Conservation (phyloP, 495 filamentous ascomycete species). For the Trichodelitschia bisporula region DNA sequence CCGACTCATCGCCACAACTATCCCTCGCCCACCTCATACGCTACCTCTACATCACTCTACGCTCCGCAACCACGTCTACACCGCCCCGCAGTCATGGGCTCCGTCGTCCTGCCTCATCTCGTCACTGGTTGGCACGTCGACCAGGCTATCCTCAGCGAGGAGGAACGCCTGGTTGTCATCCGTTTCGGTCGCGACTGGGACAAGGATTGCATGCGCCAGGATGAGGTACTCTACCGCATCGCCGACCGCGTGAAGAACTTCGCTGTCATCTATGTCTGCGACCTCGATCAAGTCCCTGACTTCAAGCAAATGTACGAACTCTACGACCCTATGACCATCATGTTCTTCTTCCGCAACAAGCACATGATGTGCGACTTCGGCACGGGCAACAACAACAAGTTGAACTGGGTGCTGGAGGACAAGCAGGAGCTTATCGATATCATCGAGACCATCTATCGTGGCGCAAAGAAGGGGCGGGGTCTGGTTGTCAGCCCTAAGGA, state of each 20-base stretch:
- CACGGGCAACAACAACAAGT: slow-evolving; percentile 94
- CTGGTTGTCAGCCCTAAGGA: slow-evolving; percentile 82
- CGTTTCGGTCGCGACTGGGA: slow-evolving; percentile 69
- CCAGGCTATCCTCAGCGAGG: slow-evolving; percentile 67
- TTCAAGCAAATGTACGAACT: slow-evolving; percentile 85
- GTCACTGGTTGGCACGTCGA: slow-evolving; percentile 90
- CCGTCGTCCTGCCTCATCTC: slow-evolving; percentile 81
- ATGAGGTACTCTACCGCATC: slow-evolving; percentile 77
- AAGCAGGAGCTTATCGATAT: slow-evolving; percentile 99
- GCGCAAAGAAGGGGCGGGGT: slow-evolving; percentile 90
- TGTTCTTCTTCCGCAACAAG: slow-evolving; percentile 96
- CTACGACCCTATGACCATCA: slow-evolving; percentile 33
- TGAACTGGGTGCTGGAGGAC: slow-evolving; percentile 93
- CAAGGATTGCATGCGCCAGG: slow-evolving; percentile 69
- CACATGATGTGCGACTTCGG: slow-evolving; percentile 99
- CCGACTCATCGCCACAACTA: too few species aligned
- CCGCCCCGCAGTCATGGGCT: too few species aligned
- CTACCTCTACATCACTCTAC: too few species aligned
- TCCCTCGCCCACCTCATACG: too few species aligned
- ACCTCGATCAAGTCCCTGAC: slow-evolving; percentile 84
- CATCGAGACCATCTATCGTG: slow-evolving; percentile 90
- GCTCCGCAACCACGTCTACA: too few species aligned
- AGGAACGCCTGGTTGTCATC: slow-evolving; percentile 90
- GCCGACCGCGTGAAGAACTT: slow-evolving; percentile 73
- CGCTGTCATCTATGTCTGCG: slow-evolving; percentile 90